Evolutionary conservation across 352 stramenopile genomes (phyloP).

Genomic region (Globisporangium alternatum): DNA sequence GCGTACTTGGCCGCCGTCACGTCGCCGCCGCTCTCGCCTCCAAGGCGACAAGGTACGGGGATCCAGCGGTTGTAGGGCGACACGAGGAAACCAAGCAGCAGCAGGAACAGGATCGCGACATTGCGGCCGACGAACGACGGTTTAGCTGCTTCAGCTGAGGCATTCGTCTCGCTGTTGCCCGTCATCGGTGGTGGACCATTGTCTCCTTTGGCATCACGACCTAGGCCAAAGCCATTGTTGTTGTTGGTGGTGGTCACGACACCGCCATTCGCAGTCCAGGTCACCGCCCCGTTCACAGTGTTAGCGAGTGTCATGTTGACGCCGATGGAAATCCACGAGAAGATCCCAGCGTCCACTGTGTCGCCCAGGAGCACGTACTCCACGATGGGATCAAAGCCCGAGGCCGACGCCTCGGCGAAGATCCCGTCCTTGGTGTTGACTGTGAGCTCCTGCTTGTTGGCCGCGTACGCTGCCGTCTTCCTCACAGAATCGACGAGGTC

Average conservation of each 20-base stretch:
- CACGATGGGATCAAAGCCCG: constrained; percentile 10
- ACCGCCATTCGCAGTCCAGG: constrained; percentile 5
- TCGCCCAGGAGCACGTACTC: constrained; percentile 21
- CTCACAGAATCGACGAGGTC: background rate
- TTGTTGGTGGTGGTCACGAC: background rate
- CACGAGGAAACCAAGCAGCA: background rate
- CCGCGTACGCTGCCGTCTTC: background rate
- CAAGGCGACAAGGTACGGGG: background rate
- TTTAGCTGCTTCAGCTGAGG: background rate
- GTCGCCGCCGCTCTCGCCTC: background rate
- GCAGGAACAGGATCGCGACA: background rate
- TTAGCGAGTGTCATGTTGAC: constrained; percentile 14
- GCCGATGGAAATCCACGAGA: constrained; percentile 23
- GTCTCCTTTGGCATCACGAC: background rate
- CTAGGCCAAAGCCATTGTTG: background rate
- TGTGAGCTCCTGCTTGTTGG: constrained; percentile 13
- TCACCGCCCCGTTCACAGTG: constrained; percentile 4
- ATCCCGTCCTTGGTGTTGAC: constrained; percentile 6
- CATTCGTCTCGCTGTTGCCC: background rate
- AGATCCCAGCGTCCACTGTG: constrained; percentile 19
- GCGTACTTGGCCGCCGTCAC: background rate
- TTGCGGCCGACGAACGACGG: background rate
- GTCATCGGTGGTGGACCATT: background rate
- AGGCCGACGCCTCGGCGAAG: constrained; percentile 10
- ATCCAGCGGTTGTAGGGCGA: constrained; percentile 7